Evolutionary conservation across 2,329 filamentous ascomycete genomes (phyloP).

Genomic region (Neopestalotiopsis sp.): DNA sequence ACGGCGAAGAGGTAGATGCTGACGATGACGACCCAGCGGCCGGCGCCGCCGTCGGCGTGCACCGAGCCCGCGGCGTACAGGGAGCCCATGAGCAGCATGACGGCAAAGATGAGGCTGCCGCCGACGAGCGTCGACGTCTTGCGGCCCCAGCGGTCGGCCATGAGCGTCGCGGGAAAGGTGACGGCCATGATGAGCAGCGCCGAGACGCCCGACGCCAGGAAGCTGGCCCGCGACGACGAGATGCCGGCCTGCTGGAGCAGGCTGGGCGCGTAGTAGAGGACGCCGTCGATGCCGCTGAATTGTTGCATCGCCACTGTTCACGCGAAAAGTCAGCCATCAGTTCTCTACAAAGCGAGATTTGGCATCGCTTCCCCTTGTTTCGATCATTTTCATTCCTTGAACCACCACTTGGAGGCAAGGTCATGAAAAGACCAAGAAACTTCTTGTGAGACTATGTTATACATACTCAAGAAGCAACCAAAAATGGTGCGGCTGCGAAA

Average conservation of each 20-base stretch:
- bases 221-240: slow-evolving; percentile 42
- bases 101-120: slow-evolving; percentile 53
- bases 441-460: neutral
- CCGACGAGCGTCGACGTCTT: slow-evolving; percentile 58
- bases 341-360: too few relatives aligned
- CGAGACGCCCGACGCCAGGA: slow-evolving; percentile 33
- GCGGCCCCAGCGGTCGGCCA: slow-evolving; percentile 62
- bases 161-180: slow-evolving; percentile 48
- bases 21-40: slow-evolving; percentile 56
- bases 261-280: slow-evolving; percentile 66
- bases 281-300: slow-evolving; percentile 65
- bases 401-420: neutral
- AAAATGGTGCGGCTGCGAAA: slow-evolving; percentile 53
- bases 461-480: slow-evolving; percentile 50
- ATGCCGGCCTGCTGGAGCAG: slow-evolving; percentile 66
- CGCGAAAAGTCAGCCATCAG: slow-evolving; percentile 37
- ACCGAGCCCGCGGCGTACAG: slow-evolving; percentile 53
- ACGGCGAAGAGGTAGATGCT: slow-evolving; percentile 57
- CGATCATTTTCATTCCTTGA: too few relatives aligned
- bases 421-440: neutral
- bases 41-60: slow-evolving; percentile 41
- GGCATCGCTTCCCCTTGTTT: too few relatives aligned
- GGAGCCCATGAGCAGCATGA: slow-evolving; percentile 59
- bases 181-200: slow-evolving; percentile 33
- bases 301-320: slow-evolving; percentile 59